Conservation (phyloP, 768 basidiomycete species). For the Mycena venus region DNA sequence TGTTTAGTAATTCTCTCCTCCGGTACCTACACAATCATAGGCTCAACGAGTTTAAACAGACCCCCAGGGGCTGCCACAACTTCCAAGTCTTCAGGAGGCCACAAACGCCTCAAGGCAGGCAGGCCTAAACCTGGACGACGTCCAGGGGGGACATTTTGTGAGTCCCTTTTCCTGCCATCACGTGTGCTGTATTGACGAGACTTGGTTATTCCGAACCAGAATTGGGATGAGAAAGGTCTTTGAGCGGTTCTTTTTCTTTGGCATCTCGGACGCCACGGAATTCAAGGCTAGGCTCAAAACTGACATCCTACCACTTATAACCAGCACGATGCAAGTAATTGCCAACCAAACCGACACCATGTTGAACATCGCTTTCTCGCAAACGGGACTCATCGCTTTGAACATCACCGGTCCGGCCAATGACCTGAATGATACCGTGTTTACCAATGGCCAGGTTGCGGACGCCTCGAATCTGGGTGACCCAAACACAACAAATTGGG, state of each 20-base stretch:
- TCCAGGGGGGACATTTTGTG: constrained; percentile 64
- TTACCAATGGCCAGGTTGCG: neutral
- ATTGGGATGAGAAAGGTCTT: constrained; percentile 69
- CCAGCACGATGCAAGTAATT: constrained; percentile 57
- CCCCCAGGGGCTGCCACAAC: constrained; percentile 9
- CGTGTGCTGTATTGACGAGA: no score
- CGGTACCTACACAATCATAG: no score
- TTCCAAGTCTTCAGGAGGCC: constrained; percentile 12
- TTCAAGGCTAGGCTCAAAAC: constrained; percentile 58
- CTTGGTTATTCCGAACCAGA: constrained; percentile 42
- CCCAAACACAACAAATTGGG: constrained; percentile 24
- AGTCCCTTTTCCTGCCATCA: constrained; percentile 26
- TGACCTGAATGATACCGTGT: constrained; percentile 14
- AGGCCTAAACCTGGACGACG: no score
- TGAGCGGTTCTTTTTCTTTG: constrained; percentile 66
- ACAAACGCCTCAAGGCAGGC: constrained; percentile 22
- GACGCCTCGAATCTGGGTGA: constrained; percentile 1
- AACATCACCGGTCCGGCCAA: neutral
- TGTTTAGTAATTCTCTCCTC: neutral
- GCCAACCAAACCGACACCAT: constrained; percentile 42
- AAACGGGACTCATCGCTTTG: constrained; percentile 12
- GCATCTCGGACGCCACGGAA: constrained; percentile 55
- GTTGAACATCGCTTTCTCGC: constrained; percentile 41
- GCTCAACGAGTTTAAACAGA: neutral
- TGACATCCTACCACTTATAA: constrained; percentile 59